Evolutionary conservation across 2,329 filamentous ascomycete species (phyloP).

Genomic region (Aspergillus intermedius): DNA sequence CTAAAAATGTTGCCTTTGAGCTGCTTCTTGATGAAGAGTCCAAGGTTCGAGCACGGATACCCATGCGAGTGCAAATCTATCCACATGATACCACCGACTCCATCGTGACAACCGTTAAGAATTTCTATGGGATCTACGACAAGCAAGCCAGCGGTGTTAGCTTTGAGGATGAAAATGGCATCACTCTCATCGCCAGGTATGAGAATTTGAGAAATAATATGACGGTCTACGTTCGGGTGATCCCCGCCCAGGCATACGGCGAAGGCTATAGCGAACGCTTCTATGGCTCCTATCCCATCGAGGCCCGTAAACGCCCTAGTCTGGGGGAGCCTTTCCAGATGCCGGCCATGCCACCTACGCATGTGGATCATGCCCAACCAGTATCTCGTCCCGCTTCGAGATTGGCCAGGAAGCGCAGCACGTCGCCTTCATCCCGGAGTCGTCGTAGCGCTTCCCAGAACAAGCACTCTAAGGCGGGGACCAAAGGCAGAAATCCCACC

Average conservation of each 20-base stretch:
- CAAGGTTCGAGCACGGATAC: constrained; percentile 54
- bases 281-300: constrained; percentile 43
- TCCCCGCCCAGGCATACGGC: constrained; percentile 51
- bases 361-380: constrained; percentile 53
- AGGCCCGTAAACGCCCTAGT: constrained; percentile 51
- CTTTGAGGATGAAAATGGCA: constrained; percentile 86
- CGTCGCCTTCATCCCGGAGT: constrained; percentile 65
- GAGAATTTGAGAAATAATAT: constrained; percentile 93
- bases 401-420: constrained; percentile 68
- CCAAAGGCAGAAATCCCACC: constrained; percentile 58
- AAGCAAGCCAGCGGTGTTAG: constrained; percentile 75
- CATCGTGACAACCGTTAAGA: constrained; percentile 96
- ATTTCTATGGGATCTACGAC: constrained; percentile 95
- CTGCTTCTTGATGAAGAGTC: constrained; percentile 54
- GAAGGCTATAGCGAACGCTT: constrained; percentile 41
- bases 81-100: constrained; percentile 95
- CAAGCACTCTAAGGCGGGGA: constrained; percentile 61
- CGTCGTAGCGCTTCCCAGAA: constrained; percentile 73
- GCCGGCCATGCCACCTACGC: constrained; percentile 47
- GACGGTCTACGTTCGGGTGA: constrained; percentile 86
- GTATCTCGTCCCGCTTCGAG: constrained; percentile 63
- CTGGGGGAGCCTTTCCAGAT: constrained; percentile 60
- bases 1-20: constrained; percentile 60
- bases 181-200: constrained; percentile 88
- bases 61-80: constrained; percentile 74